Evolutionary conservation across 495 filamentous ascomycete species (phyloP).

Genomic region (Penicillium bovifimosum): DNA sequence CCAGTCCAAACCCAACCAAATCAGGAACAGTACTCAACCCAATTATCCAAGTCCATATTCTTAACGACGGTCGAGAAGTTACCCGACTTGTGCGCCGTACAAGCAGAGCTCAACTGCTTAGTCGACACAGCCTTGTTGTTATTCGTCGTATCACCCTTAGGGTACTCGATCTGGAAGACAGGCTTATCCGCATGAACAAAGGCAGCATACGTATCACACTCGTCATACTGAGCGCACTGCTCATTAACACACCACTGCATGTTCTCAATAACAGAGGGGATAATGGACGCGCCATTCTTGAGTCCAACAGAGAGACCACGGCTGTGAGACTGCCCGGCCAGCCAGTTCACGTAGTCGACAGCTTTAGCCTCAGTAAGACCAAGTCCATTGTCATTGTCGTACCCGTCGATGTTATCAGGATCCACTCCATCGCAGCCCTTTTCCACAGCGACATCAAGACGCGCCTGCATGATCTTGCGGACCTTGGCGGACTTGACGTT

Average conservation of each 20-base stretch:
- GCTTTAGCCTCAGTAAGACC: conserved; percentile 49
- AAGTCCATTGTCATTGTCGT: conserved; percentile 53
- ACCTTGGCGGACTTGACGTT: conserved; percentile 52
- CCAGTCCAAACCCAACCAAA: neutral
- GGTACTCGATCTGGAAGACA: conserved; percentile 72
- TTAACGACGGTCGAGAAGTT: conserved; percentile 62
- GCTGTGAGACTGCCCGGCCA: conserved; percentile 47
- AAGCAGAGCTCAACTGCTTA: conserved; percentile 26
- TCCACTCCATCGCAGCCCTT: conserved; percentile 70
- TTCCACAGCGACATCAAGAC: conserved; percentile 49
- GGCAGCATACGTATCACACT: conserved; percentile 51
- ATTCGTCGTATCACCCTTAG: conserved; percentile 38
- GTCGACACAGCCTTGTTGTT: conserved; percentile 31
- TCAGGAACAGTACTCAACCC: conserved; percentile 47
- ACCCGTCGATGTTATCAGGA: conserved; percentile 68
- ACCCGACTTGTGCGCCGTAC: conserved; percentile 29
- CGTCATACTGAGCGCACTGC: conserved; percentile 57
- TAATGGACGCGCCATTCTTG: conserved; percentile 61
- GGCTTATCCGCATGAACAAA: conserved; percentile 59
- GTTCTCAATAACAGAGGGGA: conserved; percentile 47
- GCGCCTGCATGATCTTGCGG: conserved; percentile 52
- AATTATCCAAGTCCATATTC: conserved; percentile 55
- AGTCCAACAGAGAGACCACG: conserved; percentile 53
- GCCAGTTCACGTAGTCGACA: conserved; percentile 53
- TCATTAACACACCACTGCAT: conserved; percentile 70